Percentiles rank a stretch among this genome's conserved stretches.
These are phyloP conservation scores for Cynara cardunculus DNA, from an alignment of 129 eudicot species.

Conservation along the genomic window DNA sequence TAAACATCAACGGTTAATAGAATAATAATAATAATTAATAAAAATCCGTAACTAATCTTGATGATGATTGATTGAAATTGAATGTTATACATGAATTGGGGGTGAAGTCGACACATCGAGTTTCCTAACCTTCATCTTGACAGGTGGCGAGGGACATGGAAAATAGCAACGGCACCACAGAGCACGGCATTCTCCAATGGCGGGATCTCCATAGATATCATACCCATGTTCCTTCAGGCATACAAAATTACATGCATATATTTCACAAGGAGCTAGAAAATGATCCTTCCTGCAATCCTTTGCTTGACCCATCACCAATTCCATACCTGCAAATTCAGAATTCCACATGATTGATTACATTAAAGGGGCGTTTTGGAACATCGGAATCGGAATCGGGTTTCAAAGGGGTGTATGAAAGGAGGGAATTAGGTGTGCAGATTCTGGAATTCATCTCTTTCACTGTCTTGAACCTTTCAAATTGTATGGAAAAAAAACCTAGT, in stretches of 20 bases:
- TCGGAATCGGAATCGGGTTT: constrained; percentile 33
- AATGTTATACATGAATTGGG: not conserved
- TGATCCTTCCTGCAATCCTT: not conserved
- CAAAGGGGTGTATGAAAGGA: constrained; percentile 34
- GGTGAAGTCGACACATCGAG: not conserved
- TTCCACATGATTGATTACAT: no score
- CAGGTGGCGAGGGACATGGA: not conserved
- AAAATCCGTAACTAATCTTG: no score
- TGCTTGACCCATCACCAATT: not conserved
- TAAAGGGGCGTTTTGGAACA: constrained; percentile 30
- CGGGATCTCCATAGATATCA: not conserved
- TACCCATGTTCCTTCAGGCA: not conserved
- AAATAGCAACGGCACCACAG: not conserved
- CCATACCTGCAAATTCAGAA: not conserved
- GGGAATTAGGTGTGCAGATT: constrained; percentile 44
- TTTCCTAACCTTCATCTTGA: not conserved
- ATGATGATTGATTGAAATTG: not conserved
- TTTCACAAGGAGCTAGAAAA: not conserved
- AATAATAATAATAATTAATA: no score
- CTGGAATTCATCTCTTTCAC: constrained; percentile 45
- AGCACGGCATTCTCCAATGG: not conserved
- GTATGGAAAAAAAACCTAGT: no score
- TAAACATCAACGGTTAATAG: no score
- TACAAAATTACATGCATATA: not conserved
- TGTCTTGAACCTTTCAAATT: no score